phyloP scores from a whole-genome alignment of 495 filamentous ascomycete species.

The Staphylotrichum tortipilum region DNA sequence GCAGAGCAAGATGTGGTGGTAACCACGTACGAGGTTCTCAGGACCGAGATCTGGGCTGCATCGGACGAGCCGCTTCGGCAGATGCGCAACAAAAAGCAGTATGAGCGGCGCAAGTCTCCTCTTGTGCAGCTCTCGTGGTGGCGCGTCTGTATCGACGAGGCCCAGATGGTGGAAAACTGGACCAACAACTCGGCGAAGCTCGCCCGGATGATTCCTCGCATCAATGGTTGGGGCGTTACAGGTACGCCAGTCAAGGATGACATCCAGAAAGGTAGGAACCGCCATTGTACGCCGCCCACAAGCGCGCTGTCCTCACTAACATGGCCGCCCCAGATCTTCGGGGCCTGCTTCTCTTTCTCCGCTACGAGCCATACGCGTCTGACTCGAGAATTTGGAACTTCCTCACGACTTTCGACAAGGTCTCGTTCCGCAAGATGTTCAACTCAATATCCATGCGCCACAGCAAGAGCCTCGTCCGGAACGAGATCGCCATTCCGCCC shows the following conservation, averaged over 20 bases:
- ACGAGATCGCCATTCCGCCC: conserved; percentile 61
- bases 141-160: conserved; percentile 89
- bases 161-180: conserved; percentile 88
- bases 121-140: conserved; percentile 79
- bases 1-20: conserved; percentile 68
- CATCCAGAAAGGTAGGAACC: conserved; percentile 39
- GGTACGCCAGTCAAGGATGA: conserved; percentile 82
- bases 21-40: conserved; percentile 75
- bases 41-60: conserved; percentile 69
- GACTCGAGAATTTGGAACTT: conserved; percentile 56
- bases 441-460: conserved; percentile 66
- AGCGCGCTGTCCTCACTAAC: neutral
- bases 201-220: conserved; percentile 67
- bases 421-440: conserved; percentile 58
- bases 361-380: conserved; percentile 63
- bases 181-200: conserved; percentile 75
- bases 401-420: conserved; percentile 49
- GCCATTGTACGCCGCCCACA: too few species aligned
- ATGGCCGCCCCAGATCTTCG: conserved; percentile 39
- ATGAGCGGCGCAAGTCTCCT: conserved; percentile 61
- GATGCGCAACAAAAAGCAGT: conserved; percentile 57
- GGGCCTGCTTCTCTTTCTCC: conserved; percentile 73
- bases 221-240: conserved; percentile 88
- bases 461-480: conserved; percentile 68
- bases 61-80: conserved; percentile 53